Evolutionary conservation across 441 rosid genomes (phyloP).

Genomic region (Corymbia calophylla): DNA sequence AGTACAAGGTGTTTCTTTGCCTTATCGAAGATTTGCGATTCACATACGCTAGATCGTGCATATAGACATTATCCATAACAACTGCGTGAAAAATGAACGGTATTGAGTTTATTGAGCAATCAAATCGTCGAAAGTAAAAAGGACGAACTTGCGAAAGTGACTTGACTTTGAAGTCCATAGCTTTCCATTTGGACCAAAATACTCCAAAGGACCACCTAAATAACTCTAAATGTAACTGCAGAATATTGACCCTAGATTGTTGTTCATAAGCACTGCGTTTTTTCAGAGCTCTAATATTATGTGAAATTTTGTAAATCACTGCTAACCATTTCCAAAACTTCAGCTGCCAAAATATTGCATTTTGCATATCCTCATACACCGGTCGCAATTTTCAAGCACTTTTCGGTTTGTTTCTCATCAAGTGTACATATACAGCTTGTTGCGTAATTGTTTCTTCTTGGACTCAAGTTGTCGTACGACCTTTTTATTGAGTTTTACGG

Average conservation of each 20-base stretch:
- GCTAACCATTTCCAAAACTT: not conserved
- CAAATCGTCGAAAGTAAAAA: not conserved
- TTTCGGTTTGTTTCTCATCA: not conserved
- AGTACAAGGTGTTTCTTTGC: not conserved
- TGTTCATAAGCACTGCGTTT: not conserved
- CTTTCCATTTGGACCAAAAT: not conserved
- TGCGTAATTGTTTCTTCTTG: not conserved
- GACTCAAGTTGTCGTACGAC: not conserved
- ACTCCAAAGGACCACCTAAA: rapidly evolving
- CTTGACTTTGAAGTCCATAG: not conserved
- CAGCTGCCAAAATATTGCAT: not conserved
- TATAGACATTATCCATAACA: not conserved
- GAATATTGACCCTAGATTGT: rapidly evolving
- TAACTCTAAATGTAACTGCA: not conserved
- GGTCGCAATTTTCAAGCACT: not conserved
- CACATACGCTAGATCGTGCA: rapidly evolving
- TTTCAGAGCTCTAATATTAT: rapidly evolving
- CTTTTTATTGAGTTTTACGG: not conserved
- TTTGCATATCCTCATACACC: not conserved
- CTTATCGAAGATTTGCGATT: not conserved
- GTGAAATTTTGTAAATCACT: not conserved
- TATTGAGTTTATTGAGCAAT: not conserved
- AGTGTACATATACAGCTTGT: not conserved
- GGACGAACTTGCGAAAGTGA: not conserved
- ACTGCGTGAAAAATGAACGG: not conserved